These are phyloP conservation scores for Sarocladium strictum DNA, from an alignment of 2,329 filamentous ascomycete genomes.

Conservation along the genomic window DNA sequence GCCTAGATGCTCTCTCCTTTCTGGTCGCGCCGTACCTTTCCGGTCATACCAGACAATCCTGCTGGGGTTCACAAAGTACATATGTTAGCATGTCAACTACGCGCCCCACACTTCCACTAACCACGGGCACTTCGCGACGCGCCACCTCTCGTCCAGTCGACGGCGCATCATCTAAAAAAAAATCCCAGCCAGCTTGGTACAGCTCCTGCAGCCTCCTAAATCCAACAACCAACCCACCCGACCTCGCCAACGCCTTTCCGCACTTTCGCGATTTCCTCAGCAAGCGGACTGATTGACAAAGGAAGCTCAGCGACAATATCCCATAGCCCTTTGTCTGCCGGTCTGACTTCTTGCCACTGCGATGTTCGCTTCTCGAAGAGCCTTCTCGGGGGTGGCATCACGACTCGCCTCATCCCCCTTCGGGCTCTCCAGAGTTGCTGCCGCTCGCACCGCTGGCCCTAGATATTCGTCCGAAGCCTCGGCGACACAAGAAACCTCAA, in stretches of 20 bases:
- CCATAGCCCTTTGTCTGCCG: too few relatives aligned
- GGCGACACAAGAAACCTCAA: background rate
- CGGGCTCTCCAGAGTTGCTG: background rate
- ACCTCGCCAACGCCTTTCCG: background rate
- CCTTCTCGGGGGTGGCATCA: constrained; percentile 15
- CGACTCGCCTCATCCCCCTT: background rate
- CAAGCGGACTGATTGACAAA: background rate
- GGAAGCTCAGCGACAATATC: background rate
- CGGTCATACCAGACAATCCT: too few relatives aligned
- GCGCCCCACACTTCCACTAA: too few relatives aligned
- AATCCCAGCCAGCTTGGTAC: background rate
- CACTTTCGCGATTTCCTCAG: background rate
- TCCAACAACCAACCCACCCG: background rate
- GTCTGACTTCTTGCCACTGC: background rate
- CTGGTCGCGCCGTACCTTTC: too few relatives aligned
- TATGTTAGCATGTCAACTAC: too few relatives aligned
- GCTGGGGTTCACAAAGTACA: too few relatives aligned
- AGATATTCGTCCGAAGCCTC: background rate
- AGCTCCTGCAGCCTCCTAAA: background rate
- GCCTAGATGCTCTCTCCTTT: too few relatives aligned
- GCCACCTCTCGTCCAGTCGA: too few relatives aligned
- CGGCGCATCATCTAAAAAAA: background rate
- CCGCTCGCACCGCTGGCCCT: too few relatives aligned
- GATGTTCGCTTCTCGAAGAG: constrained; percentile 23
- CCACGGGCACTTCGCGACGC: background rate